Evolutionary conservation across 441 rosid species (phyloP).

Genomic region (Bruguiera hainesii): DNA sequence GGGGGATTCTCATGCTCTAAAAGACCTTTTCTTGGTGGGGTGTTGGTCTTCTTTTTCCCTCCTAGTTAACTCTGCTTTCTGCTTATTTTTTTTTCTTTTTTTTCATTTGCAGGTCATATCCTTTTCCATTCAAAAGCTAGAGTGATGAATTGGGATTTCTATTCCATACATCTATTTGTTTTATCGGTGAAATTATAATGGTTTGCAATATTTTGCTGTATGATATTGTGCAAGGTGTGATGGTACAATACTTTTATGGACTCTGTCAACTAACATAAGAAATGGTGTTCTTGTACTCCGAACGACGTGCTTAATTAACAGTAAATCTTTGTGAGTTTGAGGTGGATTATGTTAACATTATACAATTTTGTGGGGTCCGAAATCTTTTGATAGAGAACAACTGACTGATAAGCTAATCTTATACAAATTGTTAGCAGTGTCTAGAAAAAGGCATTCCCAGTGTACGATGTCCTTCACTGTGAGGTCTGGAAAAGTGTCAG

Average conservation of each 20-base stretch:
- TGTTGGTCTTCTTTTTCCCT: neutral
- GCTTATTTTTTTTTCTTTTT: neutral
- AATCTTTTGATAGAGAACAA: neutral
- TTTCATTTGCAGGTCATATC: slow-evolving; percentile 54
- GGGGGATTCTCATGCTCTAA: no score
- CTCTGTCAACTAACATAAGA: neutral
- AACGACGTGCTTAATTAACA: no score
- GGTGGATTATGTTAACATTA: neutral
- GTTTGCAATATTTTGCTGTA: neutral
- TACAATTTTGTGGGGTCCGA: neutral
- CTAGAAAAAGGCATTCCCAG: neutral
- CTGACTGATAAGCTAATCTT: neutral
- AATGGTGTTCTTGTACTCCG: neutral
- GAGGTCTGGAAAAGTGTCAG: no score
- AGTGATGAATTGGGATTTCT: neutral
- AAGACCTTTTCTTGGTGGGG: neutral
- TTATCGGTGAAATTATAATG: neutral
- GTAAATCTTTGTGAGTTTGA: neutral
- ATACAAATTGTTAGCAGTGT: neutral
- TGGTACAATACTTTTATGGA: neutral
- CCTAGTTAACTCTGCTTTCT: neutral
- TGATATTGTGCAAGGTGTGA: neutral
- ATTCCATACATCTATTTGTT: neutral
- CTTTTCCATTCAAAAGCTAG: slow-evolving; percentile 22
- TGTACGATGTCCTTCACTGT: no score